phyloP scores from a whole-genome alignment of 805 yeast genomes.

The Candida chilensis region DNA sequence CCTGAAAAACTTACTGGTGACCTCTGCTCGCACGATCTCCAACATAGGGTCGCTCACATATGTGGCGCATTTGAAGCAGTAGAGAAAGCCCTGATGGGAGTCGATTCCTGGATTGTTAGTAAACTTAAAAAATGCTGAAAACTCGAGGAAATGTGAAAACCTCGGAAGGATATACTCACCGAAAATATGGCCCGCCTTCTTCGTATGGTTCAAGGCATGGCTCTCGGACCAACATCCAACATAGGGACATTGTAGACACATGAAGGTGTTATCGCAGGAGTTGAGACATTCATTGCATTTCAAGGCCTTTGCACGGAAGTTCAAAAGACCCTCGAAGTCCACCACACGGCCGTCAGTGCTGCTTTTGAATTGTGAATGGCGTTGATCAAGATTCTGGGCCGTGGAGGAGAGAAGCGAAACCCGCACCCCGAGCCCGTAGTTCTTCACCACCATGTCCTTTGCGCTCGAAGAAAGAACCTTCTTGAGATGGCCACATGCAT shows the following conservation, averaged over 20 bases:
- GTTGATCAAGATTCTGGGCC: constrained; percentile 9
- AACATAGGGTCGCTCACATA: constrained; percentile 55
- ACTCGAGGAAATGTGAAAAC: constrained; percentile 22
- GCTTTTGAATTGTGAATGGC: constrained; percentile 14
- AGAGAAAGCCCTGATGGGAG: constrained; percentile 55
- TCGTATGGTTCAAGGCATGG: constrained; percentile 40
- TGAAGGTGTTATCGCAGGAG: constrained; percentile 31
- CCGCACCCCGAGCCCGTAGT: constrained; percentile 43
- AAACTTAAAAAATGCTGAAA: constrained; percentile 21
- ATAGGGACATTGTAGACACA: constrained; percentile 74
- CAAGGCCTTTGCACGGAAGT: constrained; percentile 31
- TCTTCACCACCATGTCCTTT: constrained; percentile 34
- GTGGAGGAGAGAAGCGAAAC: constrained; percentile 21
- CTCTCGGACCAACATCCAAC: constrained; percentile 55
- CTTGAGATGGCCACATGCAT: constrained; percentile 39
- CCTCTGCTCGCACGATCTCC: constrained; percentile 36
- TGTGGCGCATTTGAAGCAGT: constrained; percentile 73
- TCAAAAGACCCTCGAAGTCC: constrained; percentile 25
- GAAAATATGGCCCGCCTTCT: constrained; percentile 39
- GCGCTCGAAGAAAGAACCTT: constrained; percentile 41
- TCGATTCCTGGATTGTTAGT: constrained; percentile 36
- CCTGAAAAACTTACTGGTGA: constrained; percentile 4
- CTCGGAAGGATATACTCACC: constrained; percentile 18
- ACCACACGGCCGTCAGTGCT: constrained; percentile 27
- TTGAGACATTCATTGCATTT: constrained; percentile 42